A percentile compares a stretch with the other conserved stretches of the same genome.
These are phyloP conservation scores for Stygiomarasmius scandens DNA, from an alignment of 1,284 basidiomycete species.

Conservation along the genomic window DNA sequence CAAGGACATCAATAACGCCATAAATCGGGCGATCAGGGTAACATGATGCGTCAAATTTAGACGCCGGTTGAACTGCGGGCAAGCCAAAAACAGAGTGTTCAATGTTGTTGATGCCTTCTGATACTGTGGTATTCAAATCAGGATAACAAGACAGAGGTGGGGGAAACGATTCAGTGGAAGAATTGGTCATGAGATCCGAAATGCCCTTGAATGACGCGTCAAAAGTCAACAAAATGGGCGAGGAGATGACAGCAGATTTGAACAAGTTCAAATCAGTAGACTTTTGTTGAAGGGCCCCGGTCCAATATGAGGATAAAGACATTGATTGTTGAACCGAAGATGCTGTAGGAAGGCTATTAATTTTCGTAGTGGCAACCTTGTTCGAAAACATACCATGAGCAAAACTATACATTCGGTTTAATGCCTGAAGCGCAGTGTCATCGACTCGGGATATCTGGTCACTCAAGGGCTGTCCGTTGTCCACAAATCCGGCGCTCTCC, in stretches of 20 bases:
- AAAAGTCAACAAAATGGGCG: conserved; percentile 62
- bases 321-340: conserved; percentile 54
- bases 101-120: conserved; percentile 45
- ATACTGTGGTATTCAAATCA: conserved; percentile 39
- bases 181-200: conserved; percentile 41
- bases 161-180: conserved; percentile 50
- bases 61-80: conserved; percentile 28
- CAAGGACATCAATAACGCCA: conserved; percentile 60
- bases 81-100: conserved; percentile 58
- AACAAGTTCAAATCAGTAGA: conserved; percentile 46
- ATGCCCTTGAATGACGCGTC: conserved; percentile 44
- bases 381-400: conserved; percentile 49
- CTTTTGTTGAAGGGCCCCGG: conserved; percentile 50
- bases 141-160: conserved; percentile 65
- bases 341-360: conserved; percentile 36
- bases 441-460: conserved; percentile 50
- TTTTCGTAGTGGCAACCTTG: not conserved
- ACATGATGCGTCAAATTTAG: conserved; percentile 50
- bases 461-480: conserved; percentile 47
- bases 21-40: conserved; percentile 61
- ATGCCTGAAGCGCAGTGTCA: conserved; percentile 34
- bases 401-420: conserved; percentile 63
- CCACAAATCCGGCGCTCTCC: conserved; percentile 45
- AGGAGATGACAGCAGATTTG: conserved; percentile 44
- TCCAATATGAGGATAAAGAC: conserved; percentile 59